Base-by-base conservation (phyloP, 2,329 filamentous ascomycete species). In the Aureobasidium sp. region DNA sequence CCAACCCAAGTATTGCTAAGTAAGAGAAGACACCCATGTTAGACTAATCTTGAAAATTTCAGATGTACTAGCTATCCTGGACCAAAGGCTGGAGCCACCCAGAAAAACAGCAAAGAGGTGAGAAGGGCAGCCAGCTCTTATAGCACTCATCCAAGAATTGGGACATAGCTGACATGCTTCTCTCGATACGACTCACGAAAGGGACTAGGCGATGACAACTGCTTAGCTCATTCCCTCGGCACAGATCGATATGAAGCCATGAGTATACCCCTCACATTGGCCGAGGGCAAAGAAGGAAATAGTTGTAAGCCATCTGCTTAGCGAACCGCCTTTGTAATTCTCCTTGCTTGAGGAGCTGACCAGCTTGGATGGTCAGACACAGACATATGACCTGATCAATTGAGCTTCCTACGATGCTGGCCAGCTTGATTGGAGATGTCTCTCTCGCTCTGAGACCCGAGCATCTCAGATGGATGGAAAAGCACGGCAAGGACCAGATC, bases 231-330 rank as follows among this genome's bases (percentile, higher is more conserved):
- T 17, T 25, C 29, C 32, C 45, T 49, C 45, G 45, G 45, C 25
- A 49, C 6, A 25, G 24, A 3, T 21, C n/a, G 11, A 39, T 12
- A 30, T 38, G 17, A 49, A 49, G 45, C 44, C 30, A 37, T 38
- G 14, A 14, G 12, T 49, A 48, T 48, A 49, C 45, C 45, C 45
- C 45, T 49, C 45, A 49, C 34, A 7, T 49, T 14, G 45, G 16
- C 45, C 45, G 34, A 49, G 22, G 22, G 32, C 19, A 17, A n/a
- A 22, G 17, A 24, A 47, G 30, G 8, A 10, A 6, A n/a, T 6
- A 22, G 16, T 25, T 25, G 32, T 12, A 25, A 35, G 44, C 44
- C 44, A 35, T 48, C 10, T 17, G 44, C 30, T 24, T 32, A 21
- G 40, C 27, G 7, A 12, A 10, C 14, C 38, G 22, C n/a, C 17